Conservation (phyloP, 495 filamentous ascomycete species). For the Corynascus novoguineensis region DNA sequence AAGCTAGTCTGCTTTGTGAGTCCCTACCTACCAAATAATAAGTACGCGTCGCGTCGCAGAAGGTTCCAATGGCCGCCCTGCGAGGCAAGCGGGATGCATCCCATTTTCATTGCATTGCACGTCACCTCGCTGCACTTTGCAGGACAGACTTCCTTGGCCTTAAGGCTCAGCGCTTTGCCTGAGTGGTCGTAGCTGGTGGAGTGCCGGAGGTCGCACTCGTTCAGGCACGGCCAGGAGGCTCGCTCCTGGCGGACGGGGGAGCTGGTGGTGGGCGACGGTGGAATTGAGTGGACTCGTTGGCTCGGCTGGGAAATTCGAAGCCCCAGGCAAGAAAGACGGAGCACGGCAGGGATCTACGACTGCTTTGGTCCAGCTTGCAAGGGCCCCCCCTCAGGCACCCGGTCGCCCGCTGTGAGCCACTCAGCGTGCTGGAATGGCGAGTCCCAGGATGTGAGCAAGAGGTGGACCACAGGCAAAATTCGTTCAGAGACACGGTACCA, state of each 20-base stretch:
- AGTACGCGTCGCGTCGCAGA: slow-evolving; percentile 9
- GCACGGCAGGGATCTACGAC: slow-evolving; percentile 32
- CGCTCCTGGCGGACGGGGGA: slow-evolving; percentile 14
- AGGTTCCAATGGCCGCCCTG: slow-evolving; percentile 5
- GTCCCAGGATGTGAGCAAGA: slow-evolving; percentile 22
- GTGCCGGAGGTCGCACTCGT: slow-evolving; percentile 24
- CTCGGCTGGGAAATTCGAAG: slow-evolving; percentile 38
- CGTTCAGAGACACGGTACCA: slow-evolving; percentile 35
- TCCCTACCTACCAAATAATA: no score
- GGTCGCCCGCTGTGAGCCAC: slow-evolving; percentile 25
- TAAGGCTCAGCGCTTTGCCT: not conserved
- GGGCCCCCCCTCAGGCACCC: slow-evolving; percentile 17
- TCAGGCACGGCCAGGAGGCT: slow-evolving; percentile 23
- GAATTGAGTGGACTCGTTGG: slow-evolving; percentile 30
- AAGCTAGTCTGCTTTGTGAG: no score
- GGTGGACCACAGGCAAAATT: slow-evolving; percentile 24
- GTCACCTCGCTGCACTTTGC: not conserved
- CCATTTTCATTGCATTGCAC: not conserved
- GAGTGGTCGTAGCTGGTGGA: slow-evolving; percentile 6
- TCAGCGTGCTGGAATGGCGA: slow-evolving; percentile 27
- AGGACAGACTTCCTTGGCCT: not conserved
- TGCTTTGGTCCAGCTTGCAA: slow-evolving; percentile 24
- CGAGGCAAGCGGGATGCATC: not conserved
- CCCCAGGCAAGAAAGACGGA: slow-evolving; percentile 32
- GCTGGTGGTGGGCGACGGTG: slow-evolving; percentile 26